Evolutionary conservation across 1,284 basidiomycete species (phyloP), one percentile per base, ranked within the genome.

Genomic region (Ustilago shanxiensis): DNA sequence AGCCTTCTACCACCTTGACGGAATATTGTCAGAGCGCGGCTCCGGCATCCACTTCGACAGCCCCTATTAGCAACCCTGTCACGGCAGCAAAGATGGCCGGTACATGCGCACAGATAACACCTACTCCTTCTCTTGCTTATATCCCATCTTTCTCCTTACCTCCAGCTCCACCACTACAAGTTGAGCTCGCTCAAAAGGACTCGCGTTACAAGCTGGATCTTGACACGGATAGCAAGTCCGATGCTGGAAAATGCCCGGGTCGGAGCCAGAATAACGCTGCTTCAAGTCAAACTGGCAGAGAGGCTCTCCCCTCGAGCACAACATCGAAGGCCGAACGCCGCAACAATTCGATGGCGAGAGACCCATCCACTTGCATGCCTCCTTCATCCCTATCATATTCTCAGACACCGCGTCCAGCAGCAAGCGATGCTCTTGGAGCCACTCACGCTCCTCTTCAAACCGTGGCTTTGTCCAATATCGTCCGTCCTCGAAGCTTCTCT

Each of bases 161-260:
- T 11, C 72, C 69, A 41, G 72, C 72, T 24, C 59, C 53, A 3
- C 72, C 72, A 16, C 26, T 74, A 47, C 72, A 74, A 49, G 64
- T 65, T 20, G 39, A 64, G 24, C 70, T 55, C 65, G 70, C 39
- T 64, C 64, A 60, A 22, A 49, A 47, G 2, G 64, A 66, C 18
- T 56, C 51, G 11, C 44, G 41, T 1, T 66, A 67, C 35, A 65
- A 67, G 26, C 47, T 53, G 9, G 70, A 72, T 20, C 16, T 22
- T 0, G 70, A 67, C 4, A 53, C 53, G 16, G 65, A 72, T 60
- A 60, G 64, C 31, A 65, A 71, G 7, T 62, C 69, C 2, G 69
- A 66, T 50, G n/a, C 53, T 16, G 53, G 45, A 7, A 37, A n/a
- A 13, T n/a, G 13, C 55, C 16, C 20, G 20, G 11, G 41, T 16